Evolutionary conservation across 2,329 filamentous ascomycete genomes (phyloP), one percentile per base, ranked within the genome.

Genomic region (Rachicladosporium sp.): DNA sequence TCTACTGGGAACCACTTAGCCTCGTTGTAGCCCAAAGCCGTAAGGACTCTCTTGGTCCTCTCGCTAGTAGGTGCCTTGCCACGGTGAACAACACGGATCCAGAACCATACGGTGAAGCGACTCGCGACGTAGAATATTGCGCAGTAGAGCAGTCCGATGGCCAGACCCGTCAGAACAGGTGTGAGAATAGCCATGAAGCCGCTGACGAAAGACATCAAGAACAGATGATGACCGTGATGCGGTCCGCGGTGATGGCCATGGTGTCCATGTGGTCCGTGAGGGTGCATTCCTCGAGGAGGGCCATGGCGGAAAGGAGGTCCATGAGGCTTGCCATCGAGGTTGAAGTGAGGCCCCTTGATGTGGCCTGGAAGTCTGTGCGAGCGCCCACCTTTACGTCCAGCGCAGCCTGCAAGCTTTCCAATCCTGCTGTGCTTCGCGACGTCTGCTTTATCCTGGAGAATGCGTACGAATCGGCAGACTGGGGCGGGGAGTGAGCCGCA

Each of bases 151-250:
- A 84, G 70, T 53, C 81, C 82, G 33, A 78, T 77, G 15, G 76
- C 69, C 46, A 85, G 69, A 43, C 82, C 82, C 46, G 84, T 69
- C 38, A 81, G 62, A 38, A 84, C 67, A 2, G 82, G 81, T 31
- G 85, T 65, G 35, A 85, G 57, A 33, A 86, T 70, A 45, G 79
- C 74, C 30, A 75, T 65, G 46, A 72, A 66, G 36, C 81, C 66
- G 50, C 72, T 72, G 52, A 68, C 66, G 41, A 59, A 55, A 13
- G 46, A 27, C 23, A 27, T 27, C 23, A 27, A 27, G 23, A 27
- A 27, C 23, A 6, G 23, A 27, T 27, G 44, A 44, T 66, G 61
- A 38, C 63, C 57, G 61, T 72, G 70, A 36, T 38, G 33, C 36
- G 52, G 45, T 31, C 57, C 53, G 44, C 56, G 51, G 39, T 58